phyloP scores from a whole-genome alignment of 441 rosid genomes.

The Macaranga tanarius region DNA sequence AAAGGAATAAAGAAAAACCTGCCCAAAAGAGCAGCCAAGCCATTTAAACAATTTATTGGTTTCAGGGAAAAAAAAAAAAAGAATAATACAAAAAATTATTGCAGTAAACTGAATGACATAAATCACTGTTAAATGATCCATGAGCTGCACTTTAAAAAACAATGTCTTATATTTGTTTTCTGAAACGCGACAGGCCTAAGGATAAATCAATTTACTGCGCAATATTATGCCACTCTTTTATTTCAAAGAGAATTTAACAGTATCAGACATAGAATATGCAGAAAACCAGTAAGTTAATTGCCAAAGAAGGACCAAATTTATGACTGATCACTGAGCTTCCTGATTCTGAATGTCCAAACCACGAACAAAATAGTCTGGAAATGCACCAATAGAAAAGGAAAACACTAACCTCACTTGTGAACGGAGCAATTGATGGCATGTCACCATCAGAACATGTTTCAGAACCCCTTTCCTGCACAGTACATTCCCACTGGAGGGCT shows the following conservation, averaged over 20 bases:
- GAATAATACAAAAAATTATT: too few relatives aligned
- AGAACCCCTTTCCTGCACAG: slow-evolving; percentile 23
- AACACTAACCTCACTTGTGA: slow-evolving; percentile 46
- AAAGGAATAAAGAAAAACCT: too few relatives aligned
- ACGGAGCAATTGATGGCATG: slow-evolving; percentile 33
- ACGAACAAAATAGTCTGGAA: background rate
- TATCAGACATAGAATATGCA: background rate
- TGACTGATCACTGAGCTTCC: background rate
- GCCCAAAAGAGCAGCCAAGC: too few relatives aligned
- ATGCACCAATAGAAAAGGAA: background rate
- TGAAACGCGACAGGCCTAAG: background rate
- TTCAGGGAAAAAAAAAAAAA: too few relatives aligned
- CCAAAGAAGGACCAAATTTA: background rate
- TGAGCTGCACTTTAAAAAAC: background rate
- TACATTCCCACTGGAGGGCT: slow-evolving; percentile 25
- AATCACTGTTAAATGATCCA: background rate
- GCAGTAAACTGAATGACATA: too few relatives aligned
- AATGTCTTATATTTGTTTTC: background rate
- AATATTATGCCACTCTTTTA: background rate
- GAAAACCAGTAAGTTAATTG: background rate
- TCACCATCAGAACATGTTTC: slow-evolving; percentile 37
- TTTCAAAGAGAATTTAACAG: background rate
- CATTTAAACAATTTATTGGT: too few relatives aligned
- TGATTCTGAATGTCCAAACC: background rate
- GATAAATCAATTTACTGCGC: background rate